phyloP scores from a whole-genome alignment of 768 basidiomycete genomes.

The Amyloporia xantha region DNA sequence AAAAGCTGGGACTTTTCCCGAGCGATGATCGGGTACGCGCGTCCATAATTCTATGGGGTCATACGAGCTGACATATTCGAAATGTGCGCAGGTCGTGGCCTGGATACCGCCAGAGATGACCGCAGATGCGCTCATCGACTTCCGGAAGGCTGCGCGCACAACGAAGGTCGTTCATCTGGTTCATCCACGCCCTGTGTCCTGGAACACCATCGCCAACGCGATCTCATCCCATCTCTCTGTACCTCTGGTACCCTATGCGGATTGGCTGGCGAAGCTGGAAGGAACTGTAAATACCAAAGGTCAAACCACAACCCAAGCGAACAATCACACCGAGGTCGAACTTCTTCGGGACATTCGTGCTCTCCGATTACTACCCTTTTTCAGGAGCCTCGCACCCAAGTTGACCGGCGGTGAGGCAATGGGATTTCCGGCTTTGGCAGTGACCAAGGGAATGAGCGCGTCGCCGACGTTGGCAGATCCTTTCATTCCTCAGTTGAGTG shows the following conservation, averaged over 20 bases:
- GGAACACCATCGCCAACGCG: not conserved
- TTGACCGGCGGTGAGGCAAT: not conserved
- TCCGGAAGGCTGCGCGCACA: not conserved
- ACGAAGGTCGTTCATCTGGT: conserved; percentile 2
- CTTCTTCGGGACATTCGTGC: not conserved
- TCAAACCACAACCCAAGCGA: no score
- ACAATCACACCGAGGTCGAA: not conserved
- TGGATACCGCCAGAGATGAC: not conserved
- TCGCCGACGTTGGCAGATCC: not conserved
- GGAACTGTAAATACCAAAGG: not conserved
- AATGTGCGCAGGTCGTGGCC: not conserved
- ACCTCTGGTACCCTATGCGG: not conserved
- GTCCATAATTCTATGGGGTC: not conserved
- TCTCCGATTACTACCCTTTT: not conserved
- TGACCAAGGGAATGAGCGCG: not conserved
- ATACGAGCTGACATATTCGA: not conserved
- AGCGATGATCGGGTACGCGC: conserved; percentile 10
- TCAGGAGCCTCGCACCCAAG: not conserved
- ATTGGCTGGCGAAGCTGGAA: conserved; percentile 1
- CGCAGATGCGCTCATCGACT: not conserved
- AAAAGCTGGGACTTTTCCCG: not conserved
- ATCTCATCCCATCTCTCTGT: not conserved
- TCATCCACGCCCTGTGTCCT: not conserved
- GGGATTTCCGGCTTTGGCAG: not conserved
- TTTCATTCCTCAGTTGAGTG: not conserved